Base-by-base conservation (phyloP, 2,329 filamentous ascomycete species). In the Colletotrichum destructivum region DNA sequence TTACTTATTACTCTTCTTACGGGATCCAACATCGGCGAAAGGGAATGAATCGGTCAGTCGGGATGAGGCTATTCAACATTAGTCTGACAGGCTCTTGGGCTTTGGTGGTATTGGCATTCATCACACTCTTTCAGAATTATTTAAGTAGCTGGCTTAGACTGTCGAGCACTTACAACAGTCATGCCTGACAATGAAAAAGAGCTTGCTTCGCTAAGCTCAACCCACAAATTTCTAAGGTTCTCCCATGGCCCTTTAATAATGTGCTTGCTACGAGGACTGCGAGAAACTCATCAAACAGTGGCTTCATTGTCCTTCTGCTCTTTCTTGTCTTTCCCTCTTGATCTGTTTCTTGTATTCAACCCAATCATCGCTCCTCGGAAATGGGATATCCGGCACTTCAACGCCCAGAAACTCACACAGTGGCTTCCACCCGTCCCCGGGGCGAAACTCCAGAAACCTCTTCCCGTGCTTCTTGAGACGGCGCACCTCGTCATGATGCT, bases 351-450 rank as follows among this genome's bases (percentile, higher is more conserved):
- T 80, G 42, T 78, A 80, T 61, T 68, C 75, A 6, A 71, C 63
- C 79, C 79, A 80, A 52, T 79, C 79, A 62, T 80, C 79, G 42
- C 73, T 76, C 46, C 76, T 74, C 1, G 78, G 79, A 16, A 78
- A 80, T 6, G 75, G 69, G 23, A 63, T 62, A 5, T 74, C 56
- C 2, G 77, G 77, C 31, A 77, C 63, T 12, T 72, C 62, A 7
- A 76, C 31, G 7, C 75, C 77, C 42, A 80, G 64, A 23, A 79
- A 79, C 47, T 67, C 72, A 51, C 78, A 79, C 11, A 81, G 69
- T 18, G 77, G 76, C 2, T 6, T 75, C 79, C 79, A 80, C 0
- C 79, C 79, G 44, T 74, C 74, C 23, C 75, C 75, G 0, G 75
- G 75, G 9, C 60, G 40, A 44, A 73, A 79, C 73, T 80, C 79